Evolutionary conservation across 805 yeast species (phyloP), one percentile per base, ranked within the genome.

Genomic region (Candida oleophila): DNA sequence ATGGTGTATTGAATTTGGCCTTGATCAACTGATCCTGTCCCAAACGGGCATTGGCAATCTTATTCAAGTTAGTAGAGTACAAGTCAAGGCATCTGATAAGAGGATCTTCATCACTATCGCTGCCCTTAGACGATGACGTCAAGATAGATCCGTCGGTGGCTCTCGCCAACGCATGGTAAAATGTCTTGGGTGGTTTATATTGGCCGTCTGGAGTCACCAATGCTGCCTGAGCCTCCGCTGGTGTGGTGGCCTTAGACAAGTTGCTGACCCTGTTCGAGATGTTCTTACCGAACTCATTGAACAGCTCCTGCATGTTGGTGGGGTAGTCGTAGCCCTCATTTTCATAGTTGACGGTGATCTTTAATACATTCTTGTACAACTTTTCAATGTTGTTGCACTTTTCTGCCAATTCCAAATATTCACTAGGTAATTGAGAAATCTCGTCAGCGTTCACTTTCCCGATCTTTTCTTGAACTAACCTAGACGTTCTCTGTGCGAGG

Each of bases 291-390:
- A 87, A 77, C 51, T 85, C 91, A 42, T 77, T 74, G 52, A 88
- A 79, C n/a, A 90, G 81, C 60, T 89, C 96, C 56, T 79, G 79
- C 53, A 83, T 71, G 56, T 84, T 83, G 46, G 82, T 79, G 8
- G 96, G 96, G 64, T 88, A 88, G 66, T 88, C 96, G 66, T 88
- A 89, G 42, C 86, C 78, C 66, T 87, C 96, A 54, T 71, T 78
- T 58, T 85, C 91, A 66, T 85, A 88, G 47, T 74, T 76, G 38
- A 77, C 59, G 14, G 73, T 69, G 44, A 71, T 65, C 51, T 68
- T 71, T 55, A 71, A 65, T 19, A 70, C 69, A 49, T 73, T 72
- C 55, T 66, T 65, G 59, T 72, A 73, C 47, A 72, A 57, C 36
- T 57, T 64, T 47, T 71, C 77, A 47, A 70, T 65, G 47, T 66